phyloP scores from a whole-genome alignment of 164 flowering plant species.

The Paratinospora sagittata region DNA sequence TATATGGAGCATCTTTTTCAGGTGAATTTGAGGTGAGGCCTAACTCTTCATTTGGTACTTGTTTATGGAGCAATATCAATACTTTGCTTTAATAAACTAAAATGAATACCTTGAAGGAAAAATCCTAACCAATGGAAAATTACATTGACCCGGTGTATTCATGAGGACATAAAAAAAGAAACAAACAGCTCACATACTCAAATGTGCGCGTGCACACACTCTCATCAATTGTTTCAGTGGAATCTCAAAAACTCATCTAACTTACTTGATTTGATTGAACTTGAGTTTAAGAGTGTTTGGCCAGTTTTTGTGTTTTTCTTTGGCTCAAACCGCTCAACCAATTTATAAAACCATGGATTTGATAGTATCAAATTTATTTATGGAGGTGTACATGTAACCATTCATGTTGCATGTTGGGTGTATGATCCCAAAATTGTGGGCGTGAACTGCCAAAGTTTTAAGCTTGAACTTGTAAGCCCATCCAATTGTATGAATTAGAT shows the following conservation, averaged over 20 bases:
- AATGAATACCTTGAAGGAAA: neutral
- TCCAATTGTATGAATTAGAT: too few relatives aligned
- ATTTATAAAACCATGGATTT: too few relatives aligned
- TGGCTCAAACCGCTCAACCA: too few relatives aligned
- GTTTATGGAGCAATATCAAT: too few relatives aligned
- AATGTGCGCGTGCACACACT: neutral
- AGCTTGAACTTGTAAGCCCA: too few relatives aligned
- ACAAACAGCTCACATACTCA: neutral
- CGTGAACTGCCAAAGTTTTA: too few relatives aligned
- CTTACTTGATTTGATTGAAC: neutral
- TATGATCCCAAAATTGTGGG: too few relatives aligned
- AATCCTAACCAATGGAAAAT: neutral
- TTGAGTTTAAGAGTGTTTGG: too few relatives aligned
- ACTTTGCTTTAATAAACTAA: too few relatives aligned
- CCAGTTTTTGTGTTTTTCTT: too few relatives aligned
- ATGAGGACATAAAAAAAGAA: neutral
- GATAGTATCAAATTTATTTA: too few relatives aligned
- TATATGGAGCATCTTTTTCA: constrained; percentile 82
- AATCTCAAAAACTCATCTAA: neutral
- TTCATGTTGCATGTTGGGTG: constrained; percentile 12
- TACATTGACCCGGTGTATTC: neutral
- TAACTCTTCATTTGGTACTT: neutral
- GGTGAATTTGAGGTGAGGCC: constrained; percentile 84
- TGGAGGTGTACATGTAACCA: too few relatives aligned
- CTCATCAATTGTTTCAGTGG: neutral